Percentiles rank a stretch among this genome's conserved stretches.
Conservation (phyloP, 768 basidiomycete genomes). For the Leccinum incarnatum region DNA sequence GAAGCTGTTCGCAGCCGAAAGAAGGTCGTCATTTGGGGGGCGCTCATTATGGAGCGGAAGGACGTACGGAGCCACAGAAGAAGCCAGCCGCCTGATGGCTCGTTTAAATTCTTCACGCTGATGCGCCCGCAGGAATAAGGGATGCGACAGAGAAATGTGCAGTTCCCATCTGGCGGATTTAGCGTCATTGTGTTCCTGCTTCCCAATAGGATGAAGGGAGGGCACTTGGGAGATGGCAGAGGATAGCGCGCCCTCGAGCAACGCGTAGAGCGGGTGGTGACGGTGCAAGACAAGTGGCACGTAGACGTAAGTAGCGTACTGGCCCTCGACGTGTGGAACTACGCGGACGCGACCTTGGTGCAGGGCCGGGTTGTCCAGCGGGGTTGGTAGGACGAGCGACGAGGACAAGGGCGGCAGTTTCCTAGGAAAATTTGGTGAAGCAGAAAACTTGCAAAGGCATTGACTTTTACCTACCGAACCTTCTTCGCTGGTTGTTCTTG, state of each 20-base stretch:
- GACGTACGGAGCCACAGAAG: slow-evolving; percentile 44
- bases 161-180: slow-evolving; percentile 41
- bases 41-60: slow-evolving; percentile 1
- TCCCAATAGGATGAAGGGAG: slow-evolving; percentile 45
- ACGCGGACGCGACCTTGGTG: slow-evolving; percentile 84
- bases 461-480: slow-evolving; percentile 23
- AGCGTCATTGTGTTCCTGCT: slow-evolving; percentile 3
- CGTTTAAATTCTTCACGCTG: slow-evolving; percentile 73
- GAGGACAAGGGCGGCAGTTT: slow-evolving; percentile 61
- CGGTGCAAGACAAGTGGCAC: slow-evolving; percentile 53
- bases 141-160: slow-evolving; percentile 84
- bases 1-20: slow-evolving; percentile 50
- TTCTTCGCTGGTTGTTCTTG: slow-evolving; percentile 36
- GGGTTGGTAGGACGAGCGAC: slow-evolving; percentile 45
- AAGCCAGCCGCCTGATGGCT: slow-evolving; percentile 54
- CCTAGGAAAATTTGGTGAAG: slow-evolving; percentile 30
- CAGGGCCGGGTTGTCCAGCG: slow-evolving; percentile 67
- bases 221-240: slow-evolving; percentile 47
- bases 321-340: slow-evolving; percentile 81
- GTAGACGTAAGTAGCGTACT: slow-evolving; percentile 79
- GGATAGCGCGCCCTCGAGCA: slow-evolving; percentile 45
- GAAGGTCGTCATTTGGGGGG: slow-evolving; percentile 2
- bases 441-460: neutral
- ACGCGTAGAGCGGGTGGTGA: slow-evolving; percentile 41
- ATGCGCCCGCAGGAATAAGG: slow-evolving; percentile 74